Evolutionary conservation across 2,329 filamentous ascomycete genomes (phyloP).

Genomic region (Cryoendolithus antarcticus): DNA sequence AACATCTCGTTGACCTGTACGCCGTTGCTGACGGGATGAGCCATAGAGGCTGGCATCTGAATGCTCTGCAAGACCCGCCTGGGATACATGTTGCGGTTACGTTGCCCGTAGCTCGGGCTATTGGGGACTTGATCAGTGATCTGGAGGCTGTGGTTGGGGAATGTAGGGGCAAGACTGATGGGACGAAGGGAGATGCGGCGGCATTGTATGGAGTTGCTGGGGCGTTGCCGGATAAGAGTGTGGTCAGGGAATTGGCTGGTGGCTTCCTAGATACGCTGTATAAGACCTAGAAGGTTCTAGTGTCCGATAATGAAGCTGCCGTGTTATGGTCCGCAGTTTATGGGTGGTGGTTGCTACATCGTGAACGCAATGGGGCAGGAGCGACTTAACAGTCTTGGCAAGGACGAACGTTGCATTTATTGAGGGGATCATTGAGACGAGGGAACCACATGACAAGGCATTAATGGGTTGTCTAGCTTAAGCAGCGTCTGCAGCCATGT

Average conservation of each 20-base stretch:
- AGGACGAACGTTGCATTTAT: no score
- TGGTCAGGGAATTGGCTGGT: slow-evolving; percentile 78
- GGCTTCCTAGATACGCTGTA: slow-evolving; percentile 91
- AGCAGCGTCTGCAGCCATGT: no score
- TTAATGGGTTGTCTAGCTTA: no score
- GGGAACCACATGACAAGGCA: no score
- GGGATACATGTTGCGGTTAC: slow-evolving; percentile 94
- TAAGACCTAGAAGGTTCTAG: slow-evolving; percentile 47
- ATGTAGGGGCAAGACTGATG: slow-evolving; percentile 61
- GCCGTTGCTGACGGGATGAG: slow-evolving; percentile 86
- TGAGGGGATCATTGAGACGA: no score
- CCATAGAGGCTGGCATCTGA: slow-evolving; percentile 82
- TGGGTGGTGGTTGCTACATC: no score
- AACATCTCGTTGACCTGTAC: slow-evolving; percentile 73
- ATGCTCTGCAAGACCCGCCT: slow-evolving; percentile 80
- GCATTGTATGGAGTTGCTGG: slow-evolving; percentile 92
- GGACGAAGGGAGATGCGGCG: slow-evolving; percentile 61
- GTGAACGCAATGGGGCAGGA: no score
- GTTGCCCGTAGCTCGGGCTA: slow-evolving; percentile 67
- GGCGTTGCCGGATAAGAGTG: slow-evolving; percentile 86
- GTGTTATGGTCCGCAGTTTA: no score
- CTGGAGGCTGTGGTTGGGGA: slow-evolving; percentile 47
- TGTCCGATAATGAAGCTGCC: no score
- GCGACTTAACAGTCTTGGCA: no score
- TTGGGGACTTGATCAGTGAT: slow-evolving; percentile 68